phyloP scores from a whole-genome alignment of 1,284 basidiomycete genomes.

The Moesziomyces antarcticus region DNA sequence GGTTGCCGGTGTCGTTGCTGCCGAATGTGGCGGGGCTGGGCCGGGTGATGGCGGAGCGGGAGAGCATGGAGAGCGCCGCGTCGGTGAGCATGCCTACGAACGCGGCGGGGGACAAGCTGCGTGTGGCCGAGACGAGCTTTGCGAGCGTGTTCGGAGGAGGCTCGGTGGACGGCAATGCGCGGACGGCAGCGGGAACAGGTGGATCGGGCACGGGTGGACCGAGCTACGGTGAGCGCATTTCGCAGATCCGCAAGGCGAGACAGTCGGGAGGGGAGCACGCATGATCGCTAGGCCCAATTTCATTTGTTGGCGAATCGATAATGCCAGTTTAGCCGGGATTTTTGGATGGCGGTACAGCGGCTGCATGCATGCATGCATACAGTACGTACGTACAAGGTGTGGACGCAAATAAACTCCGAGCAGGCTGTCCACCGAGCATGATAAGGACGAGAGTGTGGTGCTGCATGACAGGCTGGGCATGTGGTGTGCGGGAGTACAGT shows the following conservation, averaged over 20 bases:
- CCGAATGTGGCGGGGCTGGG: constrained; percentile 15
- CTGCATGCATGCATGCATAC: too few relatives aligned
- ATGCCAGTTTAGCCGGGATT: too few relatives aligned
- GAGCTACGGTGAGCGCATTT: constrained; percentile 33
- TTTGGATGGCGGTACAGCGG: too few relatives aligned
- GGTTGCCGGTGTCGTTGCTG: constrained; percentile 28
- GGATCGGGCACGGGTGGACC: constrained; percentile 9
- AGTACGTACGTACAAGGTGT: too few relatives aligned
- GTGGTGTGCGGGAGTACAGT: too few relatives aligned
- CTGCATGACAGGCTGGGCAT: too few relatives aligned
- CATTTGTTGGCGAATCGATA: too few relatives aligned
- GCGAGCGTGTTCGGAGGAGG: constrained; percentile 18
- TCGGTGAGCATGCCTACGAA: constrained; percentile 3
- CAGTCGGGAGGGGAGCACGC: constrained; percentile 19
- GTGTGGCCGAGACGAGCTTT: constrained; percentile 4
- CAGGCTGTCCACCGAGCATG: too few relatives aligned
- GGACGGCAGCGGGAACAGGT: not conserved
- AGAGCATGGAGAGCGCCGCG: constrained; percentile 29
- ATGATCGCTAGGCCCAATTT: too few relatives aligned
- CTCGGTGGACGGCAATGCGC: constrained; percentile 1
- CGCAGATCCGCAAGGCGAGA: constrained; percentile 35
- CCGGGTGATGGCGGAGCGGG: constrained; percentile 8
- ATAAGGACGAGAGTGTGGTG: too few relatives aligned
- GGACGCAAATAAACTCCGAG: too few relatives aligned
- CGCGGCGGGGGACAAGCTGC: not conserved